Evolutionary conservation across 257 asterid genomes (phyloP), one percentile per base, ranked within the genome.

Genomic region (Thymus mandschuricus): DNA sequence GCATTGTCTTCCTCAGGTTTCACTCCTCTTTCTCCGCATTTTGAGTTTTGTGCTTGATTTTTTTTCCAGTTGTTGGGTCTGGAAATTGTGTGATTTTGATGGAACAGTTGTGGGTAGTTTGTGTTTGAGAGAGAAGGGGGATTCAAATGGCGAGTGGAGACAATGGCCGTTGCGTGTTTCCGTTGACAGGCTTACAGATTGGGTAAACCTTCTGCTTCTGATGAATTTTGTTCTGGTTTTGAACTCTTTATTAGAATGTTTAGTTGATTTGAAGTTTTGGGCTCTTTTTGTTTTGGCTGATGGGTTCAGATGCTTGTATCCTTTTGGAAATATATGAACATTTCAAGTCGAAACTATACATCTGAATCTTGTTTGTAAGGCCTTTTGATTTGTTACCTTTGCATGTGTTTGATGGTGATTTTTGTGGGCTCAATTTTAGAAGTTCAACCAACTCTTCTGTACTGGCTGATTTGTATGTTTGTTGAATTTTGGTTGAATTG

Each of bases 121-220:
- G 3, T 70, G 52, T 60, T 78, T 63, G 79, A 66, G 79, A 56
- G 70, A 38, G 64, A 75, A 78, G 68, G 64, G 50, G 48, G 80
- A 73, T 63, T 72, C 65, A 35, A 35, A 92, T 86, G 97, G 94
- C 80, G 80, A 81, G 72, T 75, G 81, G 81, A 27, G 86, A 72
- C 78, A 77, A 78, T 65, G 85, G 72, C 66, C 79, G 85, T 58
- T 86, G 79, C 66, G 68, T 88, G 6, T 94, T 85, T 76, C 92
- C 95, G 7, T 79, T 94, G 49, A 94, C 97, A 52, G 82, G 86
- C 81, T 81, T 94, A 78, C 99, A 94, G 76, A 89, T 91, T 70
- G 99, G 99, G 97, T 94, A 83, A 68, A 38, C 44, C 30, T 3
- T 50, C 50, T 43, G 30, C 62, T 41, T 52, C 9, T 21, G 57